phyloP scores from a whole-genome alignment of 192 early-diverging fungal genomes.

The Umbelopsis vinacea region DNA sequence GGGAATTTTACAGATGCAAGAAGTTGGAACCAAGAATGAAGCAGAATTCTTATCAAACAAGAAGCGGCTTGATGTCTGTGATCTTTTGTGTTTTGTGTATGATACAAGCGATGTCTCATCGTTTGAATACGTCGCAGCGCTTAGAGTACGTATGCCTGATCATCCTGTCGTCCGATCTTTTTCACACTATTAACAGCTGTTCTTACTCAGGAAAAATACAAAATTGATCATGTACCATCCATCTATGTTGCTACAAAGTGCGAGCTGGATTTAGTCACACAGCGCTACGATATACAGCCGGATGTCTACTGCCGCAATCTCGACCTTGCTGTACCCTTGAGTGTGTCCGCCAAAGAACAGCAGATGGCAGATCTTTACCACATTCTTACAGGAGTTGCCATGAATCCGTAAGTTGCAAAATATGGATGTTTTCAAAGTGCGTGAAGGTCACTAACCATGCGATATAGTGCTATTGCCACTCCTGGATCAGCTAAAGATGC shows the following conservation, averaged over 20 bases:
- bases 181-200: too few relatives aligned
- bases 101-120: constrained; percentile 93
- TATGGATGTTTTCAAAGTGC: neutral
- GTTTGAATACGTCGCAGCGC: constrained; percentile 83
- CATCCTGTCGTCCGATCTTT: neutral
- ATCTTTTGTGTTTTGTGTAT: constrained; percentile 94
- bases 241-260: constrained; percentile 96
- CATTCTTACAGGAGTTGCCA: constrained; percentile 80
- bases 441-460: neutral
- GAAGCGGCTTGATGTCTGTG: constrained; percentile 85
- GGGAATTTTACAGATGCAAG: constrained; percentile 73
- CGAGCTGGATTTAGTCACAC: constrained; percentile 84
- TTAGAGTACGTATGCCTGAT: neutral
- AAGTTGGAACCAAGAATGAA: constrained; percentile 86
- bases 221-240: constrained; percentile 81
- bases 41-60: constrained; percentile 89
- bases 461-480: constrained; percentile 35
- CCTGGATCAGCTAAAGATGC: constrained; percentile 39
- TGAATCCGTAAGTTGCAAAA: constrained; percentile 70
- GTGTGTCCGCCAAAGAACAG: constrained; percentile 83
- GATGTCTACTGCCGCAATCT: constrained; percentile 92
- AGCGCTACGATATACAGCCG: constrained; percentile 82
- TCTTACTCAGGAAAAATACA: constrained; percentile 68
- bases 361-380: constrained; percentile 90
- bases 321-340: constrained; percentile 85